Evolutionary conservation across 768 basidiomycete species (phyloP).

Genomic region (Rubroboletus satanas): DNA sequence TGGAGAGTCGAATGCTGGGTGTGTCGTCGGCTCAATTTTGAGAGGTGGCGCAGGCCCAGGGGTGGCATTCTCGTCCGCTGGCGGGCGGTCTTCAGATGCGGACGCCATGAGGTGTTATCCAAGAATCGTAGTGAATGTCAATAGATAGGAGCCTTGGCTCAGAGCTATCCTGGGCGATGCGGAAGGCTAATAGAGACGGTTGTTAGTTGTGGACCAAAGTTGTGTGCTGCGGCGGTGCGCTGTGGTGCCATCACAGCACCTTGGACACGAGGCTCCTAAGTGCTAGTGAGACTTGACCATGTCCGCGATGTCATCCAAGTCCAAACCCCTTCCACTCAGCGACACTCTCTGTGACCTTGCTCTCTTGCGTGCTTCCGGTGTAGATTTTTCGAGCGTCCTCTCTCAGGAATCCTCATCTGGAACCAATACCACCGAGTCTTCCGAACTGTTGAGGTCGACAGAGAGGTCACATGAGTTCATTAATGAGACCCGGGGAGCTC

Average conservation of each 20-base stretch:
- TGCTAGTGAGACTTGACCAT: not conserved
- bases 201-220: not conserved
- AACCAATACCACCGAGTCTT: constrained; percentile 3
- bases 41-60: not conserved
- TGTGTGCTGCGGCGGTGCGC: not conserved
- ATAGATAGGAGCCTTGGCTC: not conserved
- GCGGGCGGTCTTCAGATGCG: constrained; percentile 5
- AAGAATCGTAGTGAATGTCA: not conserved
- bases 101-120: constrained; percentile 13
- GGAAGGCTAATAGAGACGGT: not conserved
- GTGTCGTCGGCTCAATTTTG: constrained; percentile 28
- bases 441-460: constrained; percentile 18
- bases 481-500: constrained; percentile 50
- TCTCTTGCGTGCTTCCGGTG: constrained; percentile 56
- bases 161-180: not conserved
- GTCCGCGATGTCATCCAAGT: constrained; percentile 29
- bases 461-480: constrained; percentile 58
- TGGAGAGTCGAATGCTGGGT: constrained; percentile 47
- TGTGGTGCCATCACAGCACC: not conserved
- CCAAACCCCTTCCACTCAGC: constrained; percentile 46
- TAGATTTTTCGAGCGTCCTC: constrained; percentile 37
- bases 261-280: not conserved
- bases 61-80: not conserved
- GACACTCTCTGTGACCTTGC: constrained; percentile 72
- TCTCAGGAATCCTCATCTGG: constrained; percentile 1